Evolutionary conservation across 1,284 basidiomycete genomes (phyloP).

Genomic region (Papiliotrema fonsecae): DNA sequence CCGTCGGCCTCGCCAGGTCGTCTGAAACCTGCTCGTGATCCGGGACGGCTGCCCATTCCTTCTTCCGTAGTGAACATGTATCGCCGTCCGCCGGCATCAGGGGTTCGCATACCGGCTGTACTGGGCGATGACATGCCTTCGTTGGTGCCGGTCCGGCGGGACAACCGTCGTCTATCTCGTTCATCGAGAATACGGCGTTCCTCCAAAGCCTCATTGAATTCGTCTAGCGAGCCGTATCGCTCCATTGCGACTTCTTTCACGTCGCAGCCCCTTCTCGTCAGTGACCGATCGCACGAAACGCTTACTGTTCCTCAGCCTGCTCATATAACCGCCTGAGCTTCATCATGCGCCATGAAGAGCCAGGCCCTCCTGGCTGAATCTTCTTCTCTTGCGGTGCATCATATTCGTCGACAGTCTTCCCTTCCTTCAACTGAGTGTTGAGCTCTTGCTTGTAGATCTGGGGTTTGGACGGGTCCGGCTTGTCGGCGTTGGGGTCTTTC

Average conservation of each 20-base stretch:
- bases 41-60: conserved; percentile 47
- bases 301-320: conserved; percentile 71
- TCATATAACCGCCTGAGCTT: conserved; percentile 86
- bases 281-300: conserved; percentile 6
- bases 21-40: conserved; percentile 71
- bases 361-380: conserved; percentile 74
- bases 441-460: conserved; percentile 64
- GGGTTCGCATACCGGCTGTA: conserved; percentile 41
- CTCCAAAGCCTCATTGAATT: conserved; percentile 81
- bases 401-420: conserved; percentile 57
- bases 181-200: conserved; percentile 82
- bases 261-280: conserved; percentile 49
- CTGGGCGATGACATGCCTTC: conserved; percentile 60
- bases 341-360: conserved; percentile 97
- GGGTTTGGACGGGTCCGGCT: conserved; percentile 63
- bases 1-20: conserved; percentile 63
- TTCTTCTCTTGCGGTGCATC: conserved; percentile 52
- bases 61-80: conserved; percentile 45
- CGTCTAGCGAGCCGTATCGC: conserved; percentile 75
- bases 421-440: conserved; percentile 67
- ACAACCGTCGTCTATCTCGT: conserved; percentile 57
- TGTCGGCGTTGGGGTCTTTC: conserved; percentile 57
- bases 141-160: conserved; percentile 38
- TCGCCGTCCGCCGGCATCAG: conserved; percentile 47
- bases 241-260: conserved; percentile 83